Percentiles rank a stretch among this genome's conserved stretches.
These are phyloP conservation scores for Leccinum imitatum DNA, from an alignment of 768 basidiomycete genomes.

Conservation along the genomic window DNA sequence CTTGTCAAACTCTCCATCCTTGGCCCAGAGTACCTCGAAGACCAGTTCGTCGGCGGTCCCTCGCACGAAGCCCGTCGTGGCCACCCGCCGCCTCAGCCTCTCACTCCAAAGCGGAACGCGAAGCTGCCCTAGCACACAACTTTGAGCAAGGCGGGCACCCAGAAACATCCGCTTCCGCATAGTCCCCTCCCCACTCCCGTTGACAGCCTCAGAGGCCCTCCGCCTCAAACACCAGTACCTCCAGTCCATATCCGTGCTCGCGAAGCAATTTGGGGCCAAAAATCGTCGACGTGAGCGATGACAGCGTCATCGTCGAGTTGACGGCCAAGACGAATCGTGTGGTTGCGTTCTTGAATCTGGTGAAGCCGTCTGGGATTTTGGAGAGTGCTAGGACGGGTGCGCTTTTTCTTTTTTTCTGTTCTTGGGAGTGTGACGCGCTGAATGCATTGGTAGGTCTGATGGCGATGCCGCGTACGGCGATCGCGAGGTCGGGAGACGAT, in stretches of 20 bases:
- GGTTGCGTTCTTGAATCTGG: constrained; percentile 86
- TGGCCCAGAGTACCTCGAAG: constrained; percentile 94
- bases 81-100: constrained; percentile 7
- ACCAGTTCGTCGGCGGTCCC: constrained; percentile 83
- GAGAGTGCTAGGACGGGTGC: constrained; percentile 93
- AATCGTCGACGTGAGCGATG: constrained; percentile 92
- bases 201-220: constrained; percentile 83
- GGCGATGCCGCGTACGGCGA: constrained; percentile 98
- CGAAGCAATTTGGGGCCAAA: constrained; percentile 88
- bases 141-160: constrained; percentile 64
- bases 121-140: constrained; percentile 69
- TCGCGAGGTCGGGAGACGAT: constrained; percentile 56
- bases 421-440: background rate
- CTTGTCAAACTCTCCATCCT: constrained; percentile 97
- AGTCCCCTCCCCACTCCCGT: constrained; percentile 38
- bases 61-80: constrained; percentile 70
- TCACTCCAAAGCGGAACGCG: constrained; percentile 63
- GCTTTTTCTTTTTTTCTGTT: constrained; percentile 21
- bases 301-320: constrained; percentile 93
- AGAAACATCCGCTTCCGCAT: constrained; percentile 20
- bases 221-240: constrained; percentile 88
- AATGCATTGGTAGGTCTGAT: constrained; percentile 65
- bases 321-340: constrained; percentile 90
- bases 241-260: constrained; percentile 80
- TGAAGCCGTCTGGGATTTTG: constrained; percentile 94